Base-by-base conservation (phyloP, 768 basidiomycete genomes). In the Russula abietina region DNA sequence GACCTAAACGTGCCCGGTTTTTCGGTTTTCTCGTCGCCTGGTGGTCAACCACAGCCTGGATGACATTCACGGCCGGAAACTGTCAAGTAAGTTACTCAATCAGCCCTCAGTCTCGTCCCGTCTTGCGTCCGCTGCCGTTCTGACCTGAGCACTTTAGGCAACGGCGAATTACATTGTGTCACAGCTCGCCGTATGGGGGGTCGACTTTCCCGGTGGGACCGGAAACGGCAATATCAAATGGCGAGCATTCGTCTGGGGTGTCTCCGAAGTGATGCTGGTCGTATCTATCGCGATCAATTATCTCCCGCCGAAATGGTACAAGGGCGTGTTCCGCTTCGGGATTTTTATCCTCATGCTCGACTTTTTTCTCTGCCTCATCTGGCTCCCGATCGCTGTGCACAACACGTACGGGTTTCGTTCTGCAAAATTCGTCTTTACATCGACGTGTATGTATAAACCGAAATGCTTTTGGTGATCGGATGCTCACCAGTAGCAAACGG, bases 1-100 rank as follows among this genome's bases (percentile, higher is more conserved):
- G 93, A 2, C 86, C 86, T 6, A 91, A 90, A 68, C 86, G 91
- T 69, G 91, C 86, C 2, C 81, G 93, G 39, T 88, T 95, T 74
- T 83, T 92, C 66, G 93, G 91, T 0, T 93, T 94, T 75, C 73
- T 92, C 60, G 93, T 94, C 17, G 93, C 93, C 33, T 96, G 90
- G 89, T 96, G 93, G 93, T 80, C 90, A 16, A 87, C 86, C 61
- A 93, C 92, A 1, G 93, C 93, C n/a, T 96, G 93, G 93, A 93
- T 93, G 83, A 95, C 93, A 0, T 96, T 94, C 68, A 80, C 85
- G 45, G 93, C 93, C 10, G 84, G 88, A 30, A 94, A 92, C 70
- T 92, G 89, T 62, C 91, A 93, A 77, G 93, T 88, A 50, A 39
- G 81, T 63, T 7, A 39, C 38, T 12, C 38, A 2, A 38, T 38